Base-by-base conservation (phyloP, 371 early-diverging fungal species). In the Blastocladiella emersonii region DNA sequence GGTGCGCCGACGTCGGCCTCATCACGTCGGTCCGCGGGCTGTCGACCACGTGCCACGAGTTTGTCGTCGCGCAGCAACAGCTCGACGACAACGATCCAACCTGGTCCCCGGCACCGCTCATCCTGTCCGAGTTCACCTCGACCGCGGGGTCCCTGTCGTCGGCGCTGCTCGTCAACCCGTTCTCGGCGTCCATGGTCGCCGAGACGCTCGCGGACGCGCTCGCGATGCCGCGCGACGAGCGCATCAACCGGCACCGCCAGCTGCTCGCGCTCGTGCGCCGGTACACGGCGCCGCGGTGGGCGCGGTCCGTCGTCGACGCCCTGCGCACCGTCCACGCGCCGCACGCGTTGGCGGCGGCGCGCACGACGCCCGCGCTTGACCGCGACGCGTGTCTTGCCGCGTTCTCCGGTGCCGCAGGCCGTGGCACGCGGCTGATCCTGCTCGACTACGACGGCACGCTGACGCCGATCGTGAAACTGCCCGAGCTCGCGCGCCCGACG, bases 21-120 rank as follows among this genome's bases (percentile, higher is more conserved):
- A 90, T 98, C 64, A 97, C 96, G 2, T 85, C 89, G 6, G 72
- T 98, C 25, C 84, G 94, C 49, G 98, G 98, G 35, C 95, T 97
- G 98, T 98, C 98, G 72, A 77, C 95, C 15, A 93, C 93, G 3
- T 91, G 93, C 4, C 92, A 94, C 68, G 98, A 98, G 74, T 97
- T 88, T 68, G 84, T 97, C 61, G 90, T 88, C 15, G 95, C 94
- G 71, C 94, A 94, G 67, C 79, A 83, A 32, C 87, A 83, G 56
- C 79, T 21, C 19, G 41, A 13, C 41, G 41, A 41, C 12, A 41
- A 13, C 41, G 41, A 41, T 21, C 41, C 41, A 17, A 17, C 41
- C 41, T 41, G 41, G 41, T 13, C 41, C 41, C 41, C 41, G 3
- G 41, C 41, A 86, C 91, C 93, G 7, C 76, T 98, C 53, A 83